Evolutionary conservation across 208 protist genomes (phyloP).

Genomic region (Wallacemonas rigidus): DNA sequence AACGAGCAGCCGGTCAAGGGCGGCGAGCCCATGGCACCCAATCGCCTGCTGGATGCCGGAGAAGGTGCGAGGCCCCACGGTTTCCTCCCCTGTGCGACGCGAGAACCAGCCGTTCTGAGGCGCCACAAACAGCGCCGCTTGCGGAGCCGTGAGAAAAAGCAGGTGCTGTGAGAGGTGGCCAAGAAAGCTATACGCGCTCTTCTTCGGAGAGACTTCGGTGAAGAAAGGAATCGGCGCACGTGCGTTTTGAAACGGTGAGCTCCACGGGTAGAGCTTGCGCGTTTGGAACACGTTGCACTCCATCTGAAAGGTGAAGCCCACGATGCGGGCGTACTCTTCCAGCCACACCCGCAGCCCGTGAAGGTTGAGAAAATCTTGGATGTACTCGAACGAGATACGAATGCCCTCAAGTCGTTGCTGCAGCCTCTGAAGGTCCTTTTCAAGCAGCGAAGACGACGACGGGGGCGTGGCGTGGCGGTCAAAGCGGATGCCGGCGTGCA

Average conservation of each 20-base stretch:
- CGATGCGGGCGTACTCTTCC: slow-evolving; percentile 96
- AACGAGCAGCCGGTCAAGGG: slow-evolving; percentile 86
- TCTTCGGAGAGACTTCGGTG: slow-evolving; percentile 16
- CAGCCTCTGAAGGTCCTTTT: slow-evolving; percentile 81
- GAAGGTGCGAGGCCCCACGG: slow-evolving; percentile 90
- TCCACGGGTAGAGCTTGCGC: slow-evolving; percentile 92
- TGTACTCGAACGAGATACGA: slow-evolving; percentile 95
- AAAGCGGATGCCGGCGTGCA: slow-evolving; percentile 77
- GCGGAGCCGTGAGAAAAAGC: slow-evolving; percentile 81
- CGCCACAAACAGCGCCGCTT: slow-evolving; percentile 79
- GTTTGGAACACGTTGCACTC: slow-evolving; percentile 95
- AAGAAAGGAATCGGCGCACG: slow-evolving; percentile 95
- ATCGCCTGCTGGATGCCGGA: slow-evolving; percentile 79
- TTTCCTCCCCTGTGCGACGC: slow-evolving; percentile 43
- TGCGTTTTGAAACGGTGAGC: slow-evolving; percentile 88
- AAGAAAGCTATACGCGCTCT: slow-evolving; percentile 80
- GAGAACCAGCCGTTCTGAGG: slow-evolving; percentile 89
- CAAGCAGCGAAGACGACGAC: slow-evolving; percentile 42
- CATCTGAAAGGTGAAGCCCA: slow-evolving; percentile 97
- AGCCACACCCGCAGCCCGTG: slow-evolving; percentile 97
- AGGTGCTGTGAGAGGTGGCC: slow-evolving; percentile 93
- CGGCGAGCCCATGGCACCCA: slow-evolving; percentile 74
- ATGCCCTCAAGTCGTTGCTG: slow-evolving; percentile 89
- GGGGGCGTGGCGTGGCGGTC: slow-evolving; percentile 35
- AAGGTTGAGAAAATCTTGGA: slow-evolving; percentile 98